Evolutionary conservation across 352 stramenopile species (phyloP), one percentile per base, ranked within the genome.

Genomic region (Sclerospora graminicola): DNA sequence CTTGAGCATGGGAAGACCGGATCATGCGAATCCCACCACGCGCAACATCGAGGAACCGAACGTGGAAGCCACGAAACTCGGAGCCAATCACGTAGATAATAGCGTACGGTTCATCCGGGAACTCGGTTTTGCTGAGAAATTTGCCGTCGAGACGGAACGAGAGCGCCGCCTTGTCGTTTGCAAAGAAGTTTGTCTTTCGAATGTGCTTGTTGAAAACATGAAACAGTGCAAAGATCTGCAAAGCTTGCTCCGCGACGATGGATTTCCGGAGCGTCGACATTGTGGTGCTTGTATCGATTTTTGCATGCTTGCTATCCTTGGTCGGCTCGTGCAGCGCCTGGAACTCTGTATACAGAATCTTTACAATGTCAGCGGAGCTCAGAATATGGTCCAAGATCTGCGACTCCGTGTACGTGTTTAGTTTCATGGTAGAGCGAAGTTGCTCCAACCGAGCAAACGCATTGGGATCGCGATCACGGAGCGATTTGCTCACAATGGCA

Each of bases 41-140:
- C 51, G 94, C 82, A 66, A 99, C 98, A 54, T 98, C 91, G 21
- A 95, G 72, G 72, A 99, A 98, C 37, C 95, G 90, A 28, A 97
- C 89, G 72, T 99, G 95, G 75, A 98, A 98, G 11, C 89, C 96
- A 53, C 96, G 92, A 81, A 99, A 98, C 39, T 95, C 82, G 13
- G 89, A 85, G 8, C 95, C 95, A 54, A 98, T 91, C 5, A 93
- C 84, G 57, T 88, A 97, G 62, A 99, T 90, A 29, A 98, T 66
- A 3, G 89, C 94, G 60, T 91, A 97, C 28, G 95, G 96, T 34
- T 82, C 63, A 49, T 97, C 84, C 4, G 75, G 75, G 53, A 80
- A 82, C 41, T 83, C 68, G 0, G 78, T 87, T 34, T 64, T 67
- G 24, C 66, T 81, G 6, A 91, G 57, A 60, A 89, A 89, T 48